phyloP scores from a whole-genome alignment of 768 basidiomycete genomes.

The Podaxis mareebaensis region DNA sequence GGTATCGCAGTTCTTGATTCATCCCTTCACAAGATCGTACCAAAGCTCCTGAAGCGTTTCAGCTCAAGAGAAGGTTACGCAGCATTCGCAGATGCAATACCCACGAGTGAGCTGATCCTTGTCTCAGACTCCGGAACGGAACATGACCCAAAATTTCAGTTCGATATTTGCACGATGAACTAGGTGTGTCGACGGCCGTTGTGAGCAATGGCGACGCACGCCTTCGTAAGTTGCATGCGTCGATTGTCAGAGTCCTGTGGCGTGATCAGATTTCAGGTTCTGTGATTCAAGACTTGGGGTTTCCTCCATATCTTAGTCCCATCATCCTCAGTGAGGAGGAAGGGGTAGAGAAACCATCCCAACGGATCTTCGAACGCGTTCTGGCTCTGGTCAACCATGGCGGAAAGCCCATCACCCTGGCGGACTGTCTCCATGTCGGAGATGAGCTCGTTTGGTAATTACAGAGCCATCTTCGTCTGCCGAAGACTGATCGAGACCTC shows the following conservation, averaged over 20 bases:
- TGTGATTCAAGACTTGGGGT: conserved; percentile 61
- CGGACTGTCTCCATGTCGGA: conserved; percentile 69
- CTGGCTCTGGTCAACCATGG: conserved; percentile 27
- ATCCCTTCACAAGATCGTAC: conserved; percentile 57
- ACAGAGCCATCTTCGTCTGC: neutral
- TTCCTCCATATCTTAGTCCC: conserved; percentile 49
- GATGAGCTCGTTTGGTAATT: conserved; percentile 69
- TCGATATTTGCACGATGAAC: conserved; percentile 38
- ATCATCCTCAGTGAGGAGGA: conserved; percentile 72
- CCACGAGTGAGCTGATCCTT: conserved; percentile 25
- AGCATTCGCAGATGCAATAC: conserved; percentile 33
- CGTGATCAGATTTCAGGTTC: conserved; percentile 30
- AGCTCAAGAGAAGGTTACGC: conserved; percentile 70
- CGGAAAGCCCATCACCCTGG: conserved; percentile 28
- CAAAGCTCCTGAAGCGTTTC: conserved; percentile 64
- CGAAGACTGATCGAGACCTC: conserved; percentile 2
- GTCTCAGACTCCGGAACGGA: neutral
- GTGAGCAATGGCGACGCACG: conserved; percentile 75
- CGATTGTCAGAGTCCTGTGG: neutral
- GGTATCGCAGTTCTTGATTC: conserved; percentile 49
- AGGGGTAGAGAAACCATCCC: conserved; percentile 67
- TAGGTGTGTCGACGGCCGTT: conserved; percentile 54
- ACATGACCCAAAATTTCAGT: conserved; percentile 33
- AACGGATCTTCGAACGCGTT: conserved; percentile 57
- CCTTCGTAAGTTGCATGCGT: conserved; percentile 50